Base-by-base conservation (phyloP, 2,329 filamentous ascomycete genomes). In the Botryotinia convoluta region DNA sequence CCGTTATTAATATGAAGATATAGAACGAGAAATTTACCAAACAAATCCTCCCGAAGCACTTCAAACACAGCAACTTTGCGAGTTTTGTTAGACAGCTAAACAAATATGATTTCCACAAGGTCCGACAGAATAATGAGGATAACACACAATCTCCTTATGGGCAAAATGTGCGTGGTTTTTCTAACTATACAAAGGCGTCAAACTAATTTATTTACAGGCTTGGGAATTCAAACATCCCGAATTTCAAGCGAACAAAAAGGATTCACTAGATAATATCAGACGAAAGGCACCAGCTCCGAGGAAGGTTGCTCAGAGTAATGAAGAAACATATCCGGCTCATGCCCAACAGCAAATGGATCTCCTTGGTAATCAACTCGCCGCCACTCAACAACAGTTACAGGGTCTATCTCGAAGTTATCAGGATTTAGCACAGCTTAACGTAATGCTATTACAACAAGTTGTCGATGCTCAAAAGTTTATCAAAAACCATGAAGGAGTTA, bases 11-110 rank as follows among this genome's bases (percentile, higher is more conserved):
- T 77, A 73, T 72, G 72, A 54, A 69, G 65, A 69, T 74, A 39
- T 82, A 98, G 95, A 97, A 97, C 83, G 95, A 98, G 82, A 97
- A 97, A 83, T 99, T 99, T 81, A 98, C 96, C 35, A 97, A 98
- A 82, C 92, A 93, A 57, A 97, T 99, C 79, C 89, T 99, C 26
- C 96, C 96, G 3, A 98, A 98, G 82, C 94, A 98, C 80, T 99
- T 99, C 87, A 99, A 99, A 84, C 96, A 98, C 84, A 97, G 94
- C 88, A 98, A 98, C 82, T 98, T 98, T 85, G 95, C 95, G 45
- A 97, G 94, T 83, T 98, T 98, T 81, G 95, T 98, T 74, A 92
- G 95, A 67, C 95, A 98, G 82, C 85, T 98, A 74, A 98, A 98
- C 85, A 98, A 98, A 82, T 98, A 97, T 83, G 95, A 97, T 81